Conservation (phyloP, 2,329 filamentous ascomycete genomes). For the Aspergillus quadricinctus region DNA sequence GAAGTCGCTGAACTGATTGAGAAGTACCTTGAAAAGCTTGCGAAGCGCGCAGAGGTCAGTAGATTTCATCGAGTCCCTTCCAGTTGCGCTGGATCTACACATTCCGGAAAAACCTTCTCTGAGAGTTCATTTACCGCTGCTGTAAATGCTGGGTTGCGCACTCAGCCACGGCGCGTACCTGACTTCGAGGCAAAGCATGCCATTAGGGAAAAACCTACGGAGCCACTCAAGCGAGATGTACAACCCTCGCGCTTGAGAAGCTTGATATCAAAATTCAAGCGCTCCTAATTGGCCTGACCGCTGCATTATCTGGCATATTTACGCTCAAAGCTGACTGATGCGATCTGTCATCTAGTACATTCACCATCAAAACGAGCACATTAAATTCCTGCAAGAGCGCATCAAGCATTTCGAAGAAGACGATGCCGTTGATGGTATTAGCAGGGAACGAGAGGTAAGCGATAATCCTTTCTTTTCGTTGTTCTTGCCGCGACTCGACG, state of each 20-base stretch:
- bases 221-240: background rate
- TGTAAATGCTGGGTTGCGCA: background rate
- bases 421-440: slow-evolving; percentile 30
- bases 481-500: background rate
- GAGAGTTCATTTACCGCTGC: background rate
- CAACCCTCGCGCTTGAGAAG: background rate
- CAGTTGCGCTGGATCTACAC: background rate
- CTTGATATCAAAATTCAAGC: background rate
- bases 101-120: background rate
- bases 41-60: slow-evolving; percentile 42
- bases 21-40: slow-evolving; percentile 46
- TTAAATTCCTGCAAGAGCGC: slow-evolving; percentile 39
- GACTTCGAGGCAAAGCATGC: background rate
- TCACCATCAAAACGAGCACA: slow-evolving; percentile 40
- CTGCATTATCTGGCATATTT: background rate
- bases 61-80: slow-evolving; percentile 4
- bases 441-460: slow-evolving; percentile 39
- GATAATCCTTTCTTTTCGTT: background rate
- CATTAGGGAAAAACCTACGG: background rate
- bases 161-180: background rate
- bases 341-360: slow-evolving; percentile 31
- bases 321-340: slow-evolving; percentile 11
- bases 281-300: background rate
- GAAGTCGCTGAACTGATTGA: slow-evolving; percentile 52
- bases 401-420: slow-evolving; percentile 38